phyloP scores from a whole-genome alignment of 208 protist genomes.

The Leishmania gerbilli region DNA sequence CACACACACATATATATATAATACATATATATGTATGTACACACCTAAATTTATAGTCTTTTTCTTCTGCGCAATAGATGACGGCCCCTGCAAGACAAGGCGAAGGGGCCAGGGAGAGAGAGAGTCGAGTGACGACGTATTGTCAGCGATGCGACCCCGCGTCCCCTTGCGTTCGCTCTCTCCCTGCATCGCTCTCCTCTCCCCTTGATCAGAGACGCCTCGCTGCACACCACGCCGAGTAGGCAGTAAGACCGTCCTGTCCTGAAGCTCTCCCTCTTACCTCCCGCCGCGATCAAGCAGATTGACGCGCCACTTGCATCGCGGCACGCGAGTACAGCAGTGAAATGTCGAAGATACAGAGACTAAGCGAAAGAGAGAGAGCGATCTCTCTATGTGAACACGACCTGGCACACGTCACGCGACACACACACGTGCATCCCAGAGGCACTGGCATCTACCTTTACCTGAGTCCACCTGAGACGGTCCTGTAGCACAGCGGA shows the following conservation, averaged over 20 bases:
- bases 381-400: background rate
- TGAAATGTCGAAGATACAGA: background rate
- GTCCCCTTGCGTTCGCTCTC: background rate
- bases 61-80: background rate
- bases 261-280: background rate
- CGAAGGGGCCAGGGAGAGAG: background rate
- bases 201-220: background rate
- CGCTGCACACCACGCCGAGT: background rate
- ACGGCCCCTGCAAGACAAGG: background rate
- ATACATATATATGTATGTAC: background rate
- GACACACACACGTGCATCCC: background rate
- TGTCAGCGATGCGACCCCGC: background rate
- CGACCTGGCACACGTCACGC: background rate
- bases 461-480: background rate
- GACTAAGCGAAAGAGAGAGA: background rate
- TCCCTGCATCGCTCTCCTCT: background rate
- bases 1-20: background rate
- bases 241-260: background rate
- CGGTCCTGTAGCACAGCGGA: background rate
- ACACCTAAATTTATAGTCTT: background rate
- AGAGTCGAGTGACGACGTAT: background rate
- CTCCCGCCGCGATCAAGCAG: background rate
- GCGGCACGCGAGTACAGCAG: background rate
- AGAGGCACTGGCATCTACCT: background rate
- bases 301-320: background rate